These are phyloP conservation scores for Hygrophorus russula DNA, from an alignment of 768 basidiomycete species.

Conservation along the genomic window DNA sequence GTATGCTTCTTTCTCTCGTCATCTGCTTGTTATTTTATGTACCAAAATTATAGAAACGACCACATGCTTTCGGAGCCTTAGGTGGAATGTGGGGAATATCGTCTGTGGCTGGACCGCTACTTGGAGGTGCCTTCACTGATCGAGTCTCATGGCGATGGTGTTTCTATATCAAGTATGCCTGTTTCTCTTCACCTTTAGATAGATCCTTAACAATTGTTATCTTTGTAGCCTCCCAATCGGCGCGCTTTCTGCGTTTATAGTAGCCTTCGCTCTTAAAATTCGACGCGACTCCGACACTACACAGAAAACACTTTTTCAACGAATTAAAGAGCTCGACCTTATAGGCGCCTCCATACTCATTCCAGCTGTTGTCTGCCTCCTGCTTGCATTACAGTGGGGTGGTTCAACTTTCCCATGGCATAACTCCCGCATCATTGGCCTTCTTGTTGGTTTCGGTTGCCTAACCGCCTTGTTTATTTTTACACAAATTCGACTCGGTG, in stretches of 20 bases:
- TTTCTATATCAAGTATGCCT: slow-evolving; percentile 15
- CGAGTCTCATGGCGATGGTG: slow-evolving; percentile 16
- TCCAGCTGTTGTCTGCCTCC: slow-evolving; percentile 22
- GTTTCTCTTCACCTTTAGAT: not conserved
- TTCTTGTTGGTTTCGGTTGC: slow-evolving; percentile 8
- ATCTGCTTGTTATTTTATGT: not conserved
- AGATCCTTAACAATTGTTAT: not conserved
- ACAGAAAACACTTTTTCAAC: slow-evolving; percentile 3
- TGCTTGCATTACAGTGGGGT: slow-evolving; percentile 38
- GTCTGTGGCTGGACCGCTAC: slow-evolving; percentile 21
- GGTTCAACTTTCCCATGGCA: slow-evolving; percentile 34
- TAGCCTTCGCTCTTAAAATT: slow-evolving; percentile 10
- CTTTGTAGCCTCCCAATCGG: slow-evolving; percentile 12
- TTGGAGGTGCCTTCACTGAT: slow-evolving; percentile 24
- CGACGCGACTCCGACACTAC: slow-evolving; percentile 5
- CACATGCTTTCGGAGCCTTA: slow-evolving; percentile 13
- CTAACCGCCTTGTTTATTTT: slow-evolving; percentile 1
- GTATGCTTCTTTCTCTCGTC: slow-evolving; percentile 3
- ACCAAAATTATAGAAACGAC: slow-evolving; percentile 6
- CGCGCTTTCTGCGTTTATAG: slow-evolving; percentile 9
- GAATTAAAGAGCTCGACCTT: slow-evolving; percentile 23
- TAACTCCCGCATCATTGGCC: slow-evolving; percentile 21
- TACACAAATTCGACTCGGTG: slow-evolving; percentile 3
- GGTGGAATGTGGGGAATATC: slow-evolving; percentile 24
- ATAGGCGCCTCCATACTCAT: slow-evolving; percentile 27